A percentile compares a stretch with the other conserved stretches of the same genome.
phyloP scores from a whole-genome alignment of 2,329 filamentous ascomycete genomes.

The Akanthomyces uredinophilus region DNA sequence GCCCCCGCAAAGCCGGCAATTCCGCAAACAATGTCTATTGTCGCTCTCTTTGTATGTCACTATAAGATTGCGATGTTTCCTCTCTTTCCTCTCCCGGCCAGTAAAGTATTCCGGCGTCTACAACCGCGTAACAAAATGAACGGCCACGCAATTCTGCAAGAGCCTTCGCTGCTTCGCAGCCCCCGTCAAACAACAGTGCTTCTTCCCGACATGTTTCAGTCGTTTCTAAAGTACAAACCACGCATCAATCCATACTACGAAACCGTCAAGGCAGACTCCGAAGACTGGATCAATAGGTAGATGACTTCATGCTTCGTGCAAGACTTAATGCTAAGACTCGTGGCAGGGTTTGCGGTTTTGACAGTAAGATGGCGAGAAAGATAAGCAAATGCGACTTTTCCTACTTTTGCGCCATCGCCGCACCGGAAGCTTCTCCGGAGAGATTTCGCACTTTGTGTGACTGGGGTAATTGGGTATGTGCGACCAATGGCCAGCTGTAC shows the following conservation, averaged over 20 bases:
- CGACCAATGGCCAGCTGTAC: not conserved
- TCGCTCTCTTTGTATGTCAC: too few species aligned
- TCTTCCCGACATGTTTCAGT: conserved; percentile 20
- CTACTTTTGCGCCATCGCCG: conserved; percentile 21
- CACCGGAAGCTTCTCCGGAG: conserved; percentile 16
- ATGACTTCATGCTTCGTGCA: not conserved
- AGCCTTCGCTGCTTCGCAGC: not conserved
- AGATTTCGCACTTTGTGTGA: conserved; percentile 20
- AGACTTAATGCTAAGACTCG: not conserved
- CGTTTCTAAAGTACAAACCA: conserved; percentile 18
- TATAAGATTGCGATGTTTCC: too few species aligned
- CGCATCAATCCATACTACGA: conserved; percentile 18
- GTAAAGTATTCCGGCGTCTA: not conserved
- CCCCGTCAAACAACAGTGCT: conserved; percentile 7
- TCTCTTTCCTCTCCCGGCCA: too few species aligned
- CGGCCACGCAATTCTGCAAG: not conserved
- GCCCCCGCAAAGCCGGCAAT: too few species aligned
- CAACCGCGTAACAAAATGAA: not conserved
- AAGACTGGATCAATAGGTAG: conserved; percentile 18
- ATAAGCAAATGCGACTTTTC: conserved; percentile 21
- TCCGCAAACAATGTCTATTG: too few species aligned
- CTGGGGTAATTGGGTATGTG: conserved; percentile 23
- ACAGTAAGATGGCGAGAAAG: conserved; percentile 14
- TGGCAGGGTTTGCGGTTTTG: conserved; percentile 18
- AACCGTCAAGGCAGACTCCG: conserved; percentile 17